phyloP scores from a whole-genome alignment of 345 rosid species.

The Chamaenerion angustifolium region DNA sequence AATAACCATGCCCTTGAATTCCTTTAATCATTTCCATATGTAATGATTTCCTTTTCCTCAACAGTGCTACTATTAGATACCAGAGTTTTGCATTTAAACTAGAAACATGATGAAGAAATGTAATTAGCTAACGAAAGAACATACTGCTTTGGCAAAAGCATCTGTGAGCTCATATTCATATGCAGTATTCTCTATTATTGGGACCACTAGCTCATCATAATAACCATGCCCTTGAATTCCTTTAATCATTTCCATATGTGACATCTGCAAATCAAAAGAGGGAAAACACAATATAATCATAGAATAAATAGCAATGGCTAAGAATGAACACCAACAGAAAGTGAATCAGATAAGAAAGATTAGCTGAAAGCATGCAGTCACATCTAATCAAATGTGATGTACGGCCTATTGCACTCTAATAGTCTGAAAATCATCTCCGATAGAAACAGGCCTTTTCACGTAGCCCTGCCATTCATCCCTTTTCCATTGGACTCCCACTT shows the following conservation, averaged over 20 bases:
- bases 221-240: slow-evolving; percentile 97
- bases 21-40: slow-evolving; percentile 99
- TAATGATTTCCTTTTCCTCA: background rate
- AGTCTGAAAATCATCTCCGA: background rate
- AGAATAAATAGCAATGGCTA: background rate
- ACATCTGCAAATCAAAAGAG: slow-evolving; percentile 35
- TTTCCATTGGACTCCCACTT: too few species aligned
- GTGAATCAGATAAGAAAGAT: background rate
- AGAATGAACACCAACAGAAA: background rate
- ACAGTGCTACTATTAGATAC: too few species aligned
- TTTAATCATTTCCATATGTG: slow-evolving; percentile 99
- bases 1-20: slow-evolving; percentile 90
- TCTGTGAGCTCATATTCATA: slow-evolving; percentile 83
- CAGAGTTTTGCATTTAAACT: too few species aligned
- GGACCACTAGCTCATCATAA: slow-evolving; percentile 85
- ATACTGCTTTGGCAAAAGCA: slow-evolving; percentile 81
- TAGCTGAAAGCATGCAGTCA: background rate
- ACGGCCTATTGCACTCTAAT: too few species aligned
- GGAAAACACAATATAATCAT: background rate
- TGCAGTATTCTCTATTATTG: slow-evolving; percentile 92
- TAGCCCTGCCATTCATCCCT: too few species aligned
- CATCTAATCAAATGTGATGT: too few species aligned
- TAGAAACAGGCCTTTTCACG: background rate
- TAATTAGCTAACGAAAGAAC: slow-evolving; percentile 8
- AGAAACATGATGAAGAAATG: background rate